Evolutionary conservation across 306 rosid species (phyloP), one percentile per base, ranked within the genome.

Genomic region (Inga leiocalycina): DNA sequence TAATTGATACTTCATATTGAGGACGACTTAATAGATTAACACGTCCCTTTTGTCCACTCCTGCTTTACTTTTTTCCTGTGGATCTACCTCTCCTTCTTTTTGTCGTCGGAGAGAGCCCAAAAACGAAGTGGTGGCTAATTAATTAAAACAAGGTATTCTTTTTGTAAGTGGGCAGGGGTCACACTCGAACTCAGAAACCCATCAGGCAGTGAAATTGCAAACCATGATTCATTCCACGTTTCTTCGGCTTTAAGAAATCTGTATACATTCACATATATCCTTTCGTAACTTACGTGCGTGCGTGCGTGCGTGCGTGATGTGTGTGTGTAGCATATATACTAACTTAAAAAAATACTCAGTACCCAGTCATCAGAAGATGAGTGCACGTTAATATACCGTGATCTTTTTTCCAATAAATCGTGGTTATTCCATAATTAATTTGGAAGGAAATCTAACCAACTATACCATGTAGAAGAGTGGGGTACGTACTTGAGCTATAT

Each of bases 181-280:
- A 51, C 78, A 16, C 71, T 15, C 44, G 44, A 15, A 17, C 67
- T 34, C 5, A 16, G n/a, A 34, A 66, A 34, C 72, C 10, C 39
- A 27, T 12, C 19, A 73, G 15, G 15, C 39, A 14, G 32, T 65
- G 65, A 66, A 66, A 9, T 10, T 10, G 49, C n/a, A 43, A 48
- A 24, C 10, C 76, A 68, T n/a, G 16, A 37, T 35, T 22, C 30
- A 35, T 51, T 70, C 69, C 20, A 8, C 4, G 74, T 76, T 81
- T 82, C 85, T 84, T 86, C 89, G 32, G 68, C 83, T 37, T 17
- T 79, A 89, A 86, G 88, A 77, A 86, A 81, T 71, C 69, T 66
- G 45, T 11, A 32, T 48, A 14, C 48, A 35, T 71, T 12, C n/a
- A 8, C 17, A 34, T 17, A 39, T 9, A 67, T 22, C 1, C 59